Conservation (phyloP, 306 rosid species). For the Cicer pinnatifidum region DNA sequence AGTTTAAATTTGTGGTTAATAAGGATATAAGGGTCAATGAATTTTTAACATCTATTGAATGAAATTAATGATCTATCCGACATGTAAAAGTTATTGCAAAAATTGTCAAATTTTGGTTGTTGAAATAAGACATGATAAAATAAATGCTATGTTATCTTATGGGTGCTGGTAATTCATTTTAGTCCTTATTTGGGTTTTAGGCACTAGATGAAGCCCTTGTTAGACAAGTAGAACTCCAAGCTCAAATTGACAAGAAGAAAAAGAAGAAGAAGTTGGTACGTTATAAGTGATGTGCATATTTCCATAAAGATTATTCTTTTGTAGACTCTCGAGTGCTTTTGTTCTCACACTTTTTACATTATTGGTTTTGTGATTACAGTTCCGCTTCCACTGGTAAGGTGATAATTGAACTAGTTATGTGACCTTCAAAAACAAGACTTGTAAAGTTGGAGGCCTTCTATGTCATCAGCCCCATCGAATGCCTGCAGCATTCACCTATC, state of each 20-base stretch:
- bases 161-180: background rate
- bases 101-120: no score
- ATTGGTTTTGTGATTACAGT: conserved; percentile 61
- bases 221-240: conserved; percentile 61
- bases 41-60: no score
- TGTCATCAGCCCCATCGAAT: conserved; percentile 44
- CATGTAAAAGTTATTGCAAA: no score
- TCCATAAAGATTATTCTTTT: background rate
- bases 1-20: no score
- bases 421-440: conserved; percentile 31
- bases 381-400: conserved; percentile 53
- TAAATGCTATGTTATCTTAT: background rate
- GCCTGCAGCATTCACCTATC: conserved; percentile 39
- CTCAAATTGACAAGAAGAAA: conserved; percentile 73
- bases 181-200: conserved; percentile 41
- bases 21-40: no score
- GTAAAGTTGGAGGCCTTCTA: conserved; percentile 47
- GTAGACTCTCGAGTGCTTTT: conserved; percentile 1
- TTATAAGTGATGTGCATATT: conserved; percentile 16
- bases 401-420: conserved; percentile 19
- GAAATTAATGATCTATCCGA: no score
- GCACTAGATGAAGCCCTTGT: conserved; percentile 73
- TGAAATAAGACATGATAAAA: no score
- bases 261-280: conserved; percentile 75
- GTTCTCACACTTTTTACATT: conserved; percentile 28